Base-by-base conservation (phyloP, 1,284 basidiomycete species). In the Ustilago nuda region DNA sequence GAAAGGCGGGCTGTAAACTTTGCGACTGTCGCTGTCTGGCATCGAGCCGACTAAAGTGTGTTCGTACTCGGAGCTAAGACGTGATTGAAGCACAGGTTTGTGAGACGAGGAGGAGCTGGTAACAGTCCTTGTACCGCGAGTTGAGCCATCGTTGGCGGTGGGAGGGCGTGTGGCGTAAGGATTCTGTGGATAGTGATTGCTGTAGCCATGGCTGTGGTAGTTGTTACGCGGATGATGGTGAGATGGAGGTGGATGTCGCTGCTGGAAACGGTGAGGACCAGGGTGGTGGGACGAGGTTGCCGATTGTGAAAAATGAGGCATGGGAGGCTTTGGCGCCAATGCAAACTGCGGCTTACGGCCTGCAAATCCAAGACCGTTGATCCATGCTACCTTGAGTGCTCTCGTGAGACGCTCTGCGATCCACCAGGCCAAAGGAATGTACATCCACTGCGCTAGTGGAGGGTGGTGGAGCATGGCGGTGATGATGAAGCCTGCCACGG, bases 311-410 rank as follows among this genome's bases (percentile, higher is more conserved):
- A 27, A 27, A 50, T 60, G 54, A 1, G 61, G 32, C 70, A 63
- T 67, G 7, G 27, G 52, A 30, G 72, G 67, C 61, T 76, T 76
- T 23, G 71, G 65, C 8, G 53, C 56, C 3, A 77, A 33, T 15
- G 76, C 75, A n/a, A 79, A 71, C 48, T 81, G 75, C 12, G 79
- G 80, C 52, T 81, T 79, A 52, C 80, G 63, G 3, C 76, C 77
- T 8, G 73, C 72, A 45, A 81, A 88, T 1, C 90, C 90, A 72
- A 86, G 63, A 23, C 84, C 84, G 61, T 94, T 94, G 74, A 90
- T 88, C 79, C 90, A 90, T 9, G 91, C 83, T 87, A 90, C 92
- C 85, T 90, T 89, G 9, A 88, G 85, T 30, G 88, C 87, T 1
- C 93, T 89, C 85, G 89, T 91, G 4, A 89, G 64, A 27, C 79